A percentile compares a stretch with the other conserved stretches of the same genome.
phyloP scores from a whole-genome alignment of 2,329 filamentous ascomycete genomes.

The Pyrenophora seminiperda region DNA sequence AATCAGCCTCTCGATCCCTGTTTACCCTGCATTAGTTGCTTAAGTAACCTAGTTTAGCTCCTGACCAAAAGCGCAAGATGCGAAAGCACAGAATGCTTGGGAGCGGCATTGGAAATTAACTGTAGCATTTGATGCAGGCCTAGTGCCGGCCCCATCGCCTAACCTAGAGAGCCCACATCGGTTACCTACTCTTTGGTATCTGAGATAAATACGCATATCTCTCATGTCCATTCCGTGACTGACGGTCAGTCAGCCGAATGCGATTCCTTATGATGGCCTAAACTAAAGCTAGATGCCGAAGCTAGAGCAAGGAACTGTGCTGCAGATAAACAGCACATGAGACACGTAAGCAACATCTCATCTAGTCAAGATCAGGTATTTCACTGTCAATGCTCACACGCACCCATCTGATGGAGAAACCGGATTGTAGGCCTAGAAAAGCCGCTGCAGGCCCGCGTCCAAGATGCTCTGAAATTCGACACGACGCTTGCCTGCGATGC shows the following conservation, averaged over 20 bases:
- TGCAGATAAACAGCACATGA: neutral
- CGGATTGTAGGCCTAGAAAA: constrained; percentile 14
- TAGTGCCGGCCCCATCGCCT: too few relatives aligned
- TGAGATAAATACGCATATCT: neutral
- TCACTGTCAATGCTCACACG: neutral
- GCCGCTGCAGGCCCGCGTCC: constrained; percentile 22
- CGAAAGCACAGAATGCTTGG: too few relatives aligned
- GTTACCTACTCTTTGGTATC: too few relatives aligned
- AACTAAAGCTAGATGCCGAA: neutral
- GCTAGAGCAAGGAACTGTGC: too few relatives aligned
- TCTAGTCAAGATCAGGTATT: too few relatives aligned
- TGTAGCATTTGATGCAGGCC: too few relatives aligned
- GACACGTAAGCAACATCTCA: neutral
- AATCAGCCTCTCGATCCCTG: too few relatives aligned
- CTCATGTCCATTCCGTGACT: neutral
- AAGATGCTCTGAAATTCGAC: constrained; percentile 39
- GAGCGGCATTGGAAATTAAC: too few relatives aligned
- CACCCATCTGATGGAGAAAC: neutral
- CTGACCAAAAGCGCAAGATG: too few relatives aligned
- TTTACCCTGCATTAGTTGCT: too few relatives aligned
- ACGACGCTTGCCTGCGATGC: constrained; percentile 35
- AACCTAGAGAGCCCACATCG: too few relatives aligned
- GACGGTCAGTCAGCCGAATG: neutral
- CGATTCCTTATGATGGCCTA: neutral
- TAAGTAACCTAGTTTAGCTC: too few relatives aligned